Conservation (phyloP, 768 basidiomycete species). For the Phylloporus rhodoxanthus region DNA sequence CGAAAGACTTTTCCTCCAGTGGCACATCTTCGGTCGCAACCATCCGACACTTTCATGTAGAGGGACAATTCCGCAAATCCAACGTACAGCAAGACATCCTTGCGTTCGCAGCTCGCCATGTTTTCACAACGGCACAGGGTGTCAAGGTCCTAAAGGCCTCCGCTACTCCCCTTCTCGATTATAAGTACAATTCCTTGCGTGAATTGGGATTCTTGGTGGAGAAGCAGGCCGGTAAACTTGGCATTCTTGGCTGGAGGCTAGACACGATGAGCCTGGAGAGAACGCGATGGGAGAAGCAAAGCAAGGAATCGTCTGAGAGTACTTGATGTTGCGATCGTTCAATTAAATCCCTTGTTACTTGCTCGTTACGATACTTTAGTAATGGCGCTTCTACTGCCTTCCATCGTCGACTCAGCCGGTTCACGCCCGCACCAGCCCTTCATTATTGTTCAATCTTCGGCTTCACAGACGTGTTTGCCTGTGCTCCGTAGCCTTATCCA, state of each 20-base stretch:
- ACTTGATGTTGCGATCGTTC: conserved; percentile 6
- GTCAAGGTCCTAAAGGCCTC: conserved; percentile 43
- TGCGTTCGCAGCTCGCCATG: conserved; percentile 47
- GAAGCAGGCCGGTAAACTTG: conserved; percentile 40
- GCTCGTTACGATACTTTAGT: not conserved
- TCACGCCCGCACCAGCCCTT: conserved; percentile 36
- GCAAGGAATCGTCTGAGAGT: conserved; percentile 4
- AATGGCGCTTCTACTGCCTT: conserved; percentile 29
- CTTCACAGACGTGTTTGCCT: conserved; percentile 52
- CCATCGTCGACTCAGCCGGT: conserved; percentile 19
- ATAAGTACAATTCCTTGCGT: conserved; percentile 41
- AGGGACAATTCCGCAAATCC: conserved; percentile 53
- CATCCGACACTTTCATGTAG: conserved; percentile 72
- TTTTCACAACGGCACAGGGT: conserved; percentile 43
- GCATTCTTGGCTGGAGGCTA: conserved; percentile 54
- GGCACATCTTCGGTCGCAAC: conserved; percentile 47
- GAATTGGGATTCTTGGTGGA: conserved; percentile 46
- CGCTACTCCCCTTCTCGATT: conserved; percentile 48
- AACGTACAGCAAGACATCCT: conserved; percentile 64
- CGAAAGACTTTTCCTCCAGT: conserved; percentile 18
- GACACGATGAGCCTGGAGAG: conserved; percentile 40
- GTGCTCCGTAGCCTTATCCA: conserved; percentile 45
- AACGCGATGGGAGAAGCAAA: conserved; percentile 39
- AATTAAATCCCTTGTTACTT: not conserved
- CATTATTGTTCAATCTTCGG: conserved; percentile 54